These are phyloP conservation scores for Penicillium cataractarum DNA, from an alignment of 495 filamentous ascomycete genomes.

Conservation along the genomic window DNA sequence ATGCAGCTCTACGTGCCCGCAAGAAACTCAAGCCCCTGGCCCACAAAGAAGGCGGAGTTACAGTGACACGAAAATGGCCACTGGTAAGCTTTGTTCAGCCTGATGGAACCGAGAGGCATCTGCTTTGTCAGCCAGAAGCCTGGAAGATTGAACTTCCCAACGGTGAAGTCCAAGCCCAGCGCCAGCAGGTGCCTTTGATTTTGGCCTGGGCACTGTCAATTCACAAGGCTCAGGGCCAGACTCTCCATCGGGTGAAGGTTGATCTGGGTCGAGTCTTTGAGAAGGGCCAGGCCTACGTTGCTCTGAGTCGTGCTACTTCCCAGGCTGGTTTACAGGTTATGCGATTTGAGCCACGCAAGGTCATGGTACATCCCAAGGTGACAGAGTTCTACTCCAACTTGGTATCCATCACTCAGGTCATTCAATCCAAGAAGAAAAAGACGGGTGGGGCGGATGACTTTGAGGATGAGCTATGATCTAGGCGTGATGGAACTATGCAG, in stretches of 20 bases:
- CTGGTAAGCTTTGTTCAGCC: constrained; percentile 78
- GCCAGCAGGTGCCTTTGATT: constrained; percentile 69
- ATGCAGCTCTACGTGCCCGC: constrained; percentile 46
- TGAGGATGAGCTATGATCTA: constrained; percentile 38
- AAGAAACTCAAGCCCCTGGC: constrained; percentile 53
- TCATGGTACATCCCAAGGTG: constrained; percentile 92
- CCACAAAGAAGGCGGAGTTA: constrained; percentile 39
- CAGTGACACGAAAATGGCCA: constrained; percentile 62
- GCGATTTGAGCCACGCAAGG: constrained; percentile 85
- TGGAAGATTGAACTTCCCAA: constrained; percentile 98
- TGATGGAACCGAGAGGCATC: constrained; percentile 74
- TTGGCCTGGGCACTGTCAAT: constrained; percentile 96
- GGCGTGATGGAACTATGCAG: neutral
- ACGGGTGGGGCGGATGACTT: constrained; percentile 27
- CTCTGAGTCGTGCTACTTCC: constrained; percentile 74
- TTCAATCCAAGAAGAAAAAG: constrained; percentile 32
- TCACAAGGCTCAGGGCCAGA: constrained; percentile 98
- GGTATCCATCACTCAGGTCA: constrained; percentile 52
- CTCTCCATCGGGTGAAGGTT: constrained; percentile 91
- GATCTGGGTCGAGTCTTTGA: constrained; percentile 92
- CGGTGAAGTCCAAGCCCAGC: constrained; percentile 88
- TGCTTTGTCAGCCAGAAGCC: constrained; percentile 81
- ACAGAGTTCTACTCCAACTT: constrained; percentile 81
- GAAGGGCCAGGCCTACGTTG: constrained; percentile 75
- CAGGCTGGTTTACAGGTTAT: constrained; percentile 88